Percentiles rank a stretch among this genome's conserved stretches.
Conservation (phyloP, 2,329 filamentous ascomycete genomes). For the Botrytis sinoallii region DNA sequence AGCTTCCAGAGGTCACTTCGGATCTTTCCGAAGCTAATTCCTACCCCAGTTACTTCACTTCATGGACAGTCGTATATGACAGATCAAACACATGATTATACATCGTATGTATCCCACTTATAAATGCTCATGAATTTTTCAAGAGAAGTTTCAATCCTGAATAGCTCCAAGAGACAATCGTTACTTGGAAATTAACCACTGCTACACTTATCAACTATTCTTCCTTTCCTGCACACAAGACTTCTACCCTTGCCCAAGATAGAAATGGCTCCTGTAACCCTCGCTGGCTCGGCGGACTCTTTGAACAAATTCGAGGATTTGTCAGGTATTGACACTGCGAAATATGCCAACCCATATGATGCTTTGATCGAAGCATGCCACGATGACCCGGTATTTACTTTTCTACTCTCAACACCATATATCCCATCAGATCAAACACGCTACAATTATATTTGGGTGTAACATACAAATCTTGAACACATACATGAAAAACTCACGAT, state of each 20-base stretch:
- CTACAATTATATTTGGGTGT: not conserved
- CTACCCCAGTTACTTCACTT: not conserved
- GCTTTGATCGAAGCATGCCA: constrained; percentile 38
- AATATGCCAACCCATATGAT: constrained; percentile 37
- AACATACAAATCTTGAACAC: not conserved
- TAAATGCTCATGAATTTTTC: not conserved
- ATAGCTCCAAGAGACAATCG: not conserved
- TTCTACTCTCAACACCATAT: not conserved
- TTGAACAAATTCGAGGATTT: constrained; percentile 38
- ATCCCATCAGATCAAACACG: not conserved
- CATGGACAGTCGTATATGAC: not conserved
- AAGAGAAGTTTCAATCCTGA: not conserved
- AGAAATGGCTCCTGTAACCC: constrained; percentile 25
- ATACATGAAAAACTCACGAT: not conserved
- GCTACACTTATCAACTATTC: not conserved
- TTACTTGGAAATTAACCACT: not conserved
- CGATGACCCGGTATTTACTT: constrained; percentile 32
- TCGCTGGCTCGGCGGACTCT: constrained; percentile 30
- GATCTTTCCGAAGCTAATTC: not conserved
- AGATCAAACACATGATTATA: not conserved
- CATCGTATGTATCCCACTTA: not conserved
- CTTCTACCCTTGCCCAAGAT: not conserved
- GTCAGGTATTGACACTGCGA: constrained; percentile 35
- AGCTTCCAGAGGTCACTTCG: not conserved
- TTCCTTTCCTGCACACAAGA: not conserved